Evolutionary conservation across 2,329 filamentous ascomycete species (phyloP).

Genomic region (Talaromyces verruculosus): DNA sequence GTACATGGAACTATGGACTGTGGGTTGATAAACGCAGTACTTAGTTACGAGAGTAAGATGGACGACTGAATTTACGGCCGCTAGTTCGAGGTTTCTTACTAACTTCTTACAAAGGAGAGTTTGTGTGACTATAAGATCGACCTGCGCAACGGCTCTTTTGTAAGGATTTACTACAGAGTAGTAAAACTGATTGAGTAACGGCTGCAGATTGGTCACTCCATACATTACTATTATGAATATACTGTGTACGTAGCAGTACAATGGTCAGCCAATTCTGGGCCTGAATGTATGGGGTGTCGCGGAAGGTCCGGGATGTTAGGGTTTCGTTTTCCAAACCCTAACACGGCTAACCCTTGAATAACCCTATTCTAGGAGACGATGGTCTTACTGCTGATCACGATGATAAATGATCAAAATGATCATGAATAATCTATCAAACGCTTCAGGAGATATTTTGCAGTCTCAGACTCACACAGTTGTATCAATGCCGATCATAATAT

Average conservation of each 20-base stretch:
- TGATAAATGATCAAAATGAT: neutral
- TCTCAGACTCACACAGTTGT: neutral
- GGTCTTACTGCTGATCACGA: neutral
- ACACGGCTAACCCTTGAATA: neutral
- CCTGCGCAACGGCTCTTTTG: neutral
- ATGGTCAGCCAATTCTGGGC: neutral
- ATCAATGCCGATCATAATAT: neutral
- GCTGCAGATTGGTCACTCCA: neutral
- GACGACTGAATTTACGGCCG: neutral
- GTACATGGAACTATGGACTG: neutral
- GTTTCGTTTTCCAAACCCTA: neutral
- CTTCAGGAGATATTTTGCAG: neutral
- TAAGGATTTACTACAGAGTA: neutral
- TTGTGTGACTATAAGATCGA: neutral
- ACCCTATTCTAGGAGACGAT: neutral
- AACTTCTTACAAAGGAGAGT: neutral
- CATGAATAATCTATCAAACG: neutral
- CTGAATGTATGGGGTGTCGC: neutral
- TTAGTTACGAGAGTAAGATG: neutral
- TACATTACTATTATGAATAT: neutral
- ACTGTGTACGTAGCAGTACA: neutral
- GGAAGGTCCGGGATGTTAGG: neutral
- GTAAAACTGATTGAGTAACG: neutral
- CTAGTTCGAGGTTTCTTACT: neutral
- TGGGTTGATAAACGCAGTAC: neutral